Percentiles rank a stretch among this genome's conserved stretches.
phyloP scores from a whole-genome alignment of 139 green algal species.

The Volvox africanus region DNA sequence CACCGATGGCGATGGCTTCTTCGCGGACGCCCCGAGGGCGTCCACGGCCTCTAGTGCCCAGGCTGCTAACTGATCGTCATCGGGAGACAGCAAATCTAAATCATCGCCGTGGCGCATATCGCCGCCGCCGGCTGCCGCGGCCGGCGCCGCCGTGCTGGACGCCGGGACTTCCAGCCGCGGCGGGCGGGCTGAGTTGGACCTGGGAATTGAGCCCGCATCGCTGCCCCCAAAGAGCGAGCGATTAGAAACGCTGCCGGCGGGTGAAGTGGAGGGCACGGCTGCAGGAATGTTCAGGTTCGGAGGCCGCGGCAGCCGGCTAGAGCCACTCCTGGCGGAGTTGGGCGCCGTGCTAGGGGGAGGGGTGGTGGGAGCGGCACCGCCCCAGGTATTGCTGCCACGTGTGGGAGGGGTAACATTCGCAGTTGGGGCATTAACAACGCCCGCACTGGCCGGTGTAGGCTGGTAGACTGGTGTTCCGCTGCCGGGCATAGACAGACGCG shows the following conservation, averaged over 20 bases:
- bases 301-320: conserved; percentile 8
- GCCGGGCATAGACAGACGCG: background rate
- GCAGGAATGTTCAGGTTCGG: background rate
- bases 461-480: background rate
- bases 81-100: conserved; percentile 17
- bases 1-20: background rate
- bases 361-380: background rate
- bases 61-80: conserved; percentile 11
- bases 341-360: background rate
- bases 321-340: background rate
- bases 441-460: background rate
- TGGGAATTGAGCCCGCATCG: background rate
- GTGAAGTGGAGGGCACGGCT: background rate
- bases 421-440: background rate
- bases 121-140: background rate
- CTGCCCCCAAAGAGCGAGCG: conserved; percentile 1
- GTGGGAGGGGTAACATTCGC: background rate
- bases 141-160: background rate
- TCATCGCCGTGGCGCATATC: background rate
- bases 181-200: background rate
- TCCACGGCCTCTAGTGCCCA: conserved; percentile 7
- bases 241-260: background rate
- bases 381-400: background rate
- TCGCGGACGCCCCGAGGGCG: background rate
- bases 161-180: background rate